Evolutionary conservation across 2,329 filamentous ascomycete species (phyloP), one percentile per base, ranked within the genome.

Genomic region (Diaporthe aspalathi): DNA sequence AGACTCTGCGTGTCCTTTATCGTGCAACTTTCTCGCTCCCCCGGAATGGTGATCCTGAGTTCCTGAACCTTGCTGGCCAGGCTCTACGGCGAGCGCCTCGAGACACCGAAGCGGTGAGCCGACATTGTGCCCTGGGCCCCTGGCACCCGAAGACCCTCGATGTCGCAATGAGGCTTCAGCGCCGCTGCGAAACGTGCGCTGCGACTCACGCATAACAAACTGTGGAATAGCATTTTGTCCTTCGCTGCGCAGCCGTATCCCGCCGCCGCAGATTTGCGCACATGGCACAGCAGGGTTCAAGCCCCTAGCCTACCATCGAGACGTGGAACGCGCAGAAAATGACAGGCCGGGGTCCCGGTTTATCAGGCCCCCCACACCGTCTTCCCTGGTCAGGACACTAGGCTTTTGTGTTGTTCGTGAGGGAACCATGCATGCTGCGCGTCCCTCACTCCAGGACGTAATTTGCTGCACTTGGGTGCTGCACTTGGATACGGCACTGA

Each of bases 261-360:
- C 45, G 47, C 32, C 68, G 71, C 71, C 71, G 71, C 71, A 71
- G 71, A 71, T 68, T 71, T 53, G 69, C 71, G 71, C 71, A 73
- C 71, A 73, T 71, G 71, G 68, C 71, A 68, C 56, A 43, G 65
- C 71, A 73, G 69, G 71, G 71, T 73, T 73, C 65, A 65, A 50
- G 60, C 60, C 35, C 43, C 60, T 20, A 65, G 60, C 60, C 29
- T 38, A 60, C 54, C 68, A 68, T 71, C 65, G 69, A 65, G 60
- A 53, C 67, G 63, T 63, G 67, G 69, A 68, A 71, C 68, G 71
- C 70, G 68, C 68, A 73, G 71, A 73, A 73, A 73, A 73, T 73
- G 71, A 71, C 71, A 73, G 71, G 68, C 71, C 71, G 71, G 71
- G 71, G 69, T 73, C 45, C 56, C 70, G 62, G 60, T 65, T 67